Conservation (phyloP, 2,329 filamentous ascomycete species). For the Penicillium olsonii region DNA sequence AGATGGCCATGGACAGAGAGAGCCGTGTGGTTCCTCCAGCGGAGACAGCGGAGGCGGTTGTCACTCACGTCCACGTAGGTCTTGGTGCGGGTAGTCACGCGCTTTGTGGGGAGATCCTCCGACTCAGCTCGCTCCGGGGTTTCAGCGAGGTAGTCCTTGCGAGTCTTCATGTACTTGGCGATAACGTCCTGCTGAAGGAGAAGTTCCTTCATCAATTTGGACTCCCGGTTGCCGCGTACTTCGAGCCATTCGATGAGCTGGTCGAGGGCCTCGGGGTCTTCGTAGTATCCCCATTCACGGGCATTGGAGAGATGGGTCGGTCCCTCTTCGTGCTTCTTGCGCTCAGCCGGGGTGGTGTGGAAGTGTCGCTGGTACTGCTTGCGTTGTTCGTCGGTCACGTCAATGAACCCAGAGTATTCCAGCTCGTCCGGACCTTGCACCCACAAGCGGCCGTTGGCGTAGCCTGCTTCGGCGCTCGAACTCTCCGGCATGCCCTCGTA, state of each 20-base stretch:
- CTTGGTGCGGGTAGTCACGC: constrained; percentile 66
- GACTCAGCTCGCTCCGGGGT: constrained; percentile 52
- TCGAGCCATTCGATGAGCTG: constrained; percentile 86
- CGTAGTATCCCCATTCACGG: constrained; percentile 87
- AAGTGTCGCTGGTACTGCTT: constrained; percentile 76
- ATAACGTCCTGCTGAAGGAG: constrained; percentile 75
- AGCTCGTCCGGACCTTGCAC: constrained; percentile 91
- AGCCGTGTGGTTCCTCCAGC: constrained; percentile 67
- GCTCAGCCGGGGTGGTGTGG: constrained; percentile 78
- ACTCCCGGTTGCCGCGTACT: constrained; percentile 78
- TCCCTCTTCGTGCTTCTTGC: constrained; percentile 84
- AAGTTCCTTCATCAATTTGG: constrained; percentile 85
- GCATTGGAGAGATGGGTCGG: constrained; percentile 74
- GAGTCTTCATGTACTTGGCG: constrained; percentile 74
- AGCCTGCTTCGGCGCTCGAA: constrained; percentile 82
- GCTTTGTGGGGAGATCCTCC: constrained; percentile 49
- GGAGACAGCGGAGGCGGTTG: constrained; percentile 57
- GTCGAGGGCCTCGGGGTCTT: constrained; percentile 76
- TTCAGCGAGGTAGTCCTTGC: constrained; percentile 69
- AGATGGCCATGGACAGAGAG: constrained; percentile 59
- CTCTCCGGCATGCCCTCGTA: constrained; percentile 84
- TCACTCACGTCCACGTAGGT: constrained; percentile 57
- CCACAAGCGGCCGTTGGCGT: constrained; percentile 95
- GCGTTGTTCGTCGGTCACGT: constrained; percentile 69
- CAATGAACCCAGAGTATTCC: constrained; percentile 82